Base-by-base conservation (phyloP, 768 basidiomycete species). In the Xerocomellus amylosporus region DNA sequence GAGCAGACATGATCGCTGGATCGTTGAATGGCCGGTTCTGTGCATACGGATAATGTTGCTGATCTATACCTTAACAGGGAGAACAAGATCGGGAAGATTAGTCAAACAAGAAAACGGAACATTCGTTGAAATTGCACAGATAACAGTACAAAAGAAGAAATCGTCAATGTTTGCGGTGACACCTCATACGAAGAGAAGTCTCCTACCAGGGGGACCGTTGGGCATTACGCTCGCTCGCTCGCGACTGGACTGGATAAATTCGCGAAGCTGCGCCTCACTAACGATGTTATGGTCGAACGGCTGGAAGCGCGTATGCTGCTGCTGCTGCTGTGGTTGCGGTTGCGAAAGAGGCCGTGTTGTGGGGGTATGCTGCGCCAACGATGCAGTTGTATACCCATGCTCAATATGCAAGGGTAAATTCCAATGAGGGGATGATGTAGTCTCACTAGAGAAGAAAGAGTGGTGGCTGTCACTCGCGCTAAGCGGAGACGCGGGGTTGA, bases 1-100 rank as follows among this genome's bases (percentile, higher is more conserved):
- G 79, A 20, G 86, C 86, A 33, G 87, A 85, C 86, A 90, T 88
- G 45, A 90, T 89, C 13, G 88, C 88, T 42, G 88, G 88, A 62
- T 90, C 88, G 56, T 75, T 78, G 68, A 89, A 90, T 26, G 79
- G 78, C 55, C 79, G 79, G 58, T 62, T 58, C 60, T 67, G 73
- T 64, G 60, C 49, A 51, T 68, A 71, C 13, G 71, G 67, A 60
- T 67, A 72, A 46, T 61, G 64, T 34, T 74, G 68, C 36, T 68
- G 73, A 63, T 78, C 77, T 73, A 66, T 49, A 56, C 55, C 63
- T 63, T 61, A 48, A 52, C 37, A 54, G 62, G 49, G 22, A 20
- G 53, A 68, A 62, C 31, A n/a, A 30, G 5, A 28, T 30, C 10
- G 22, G 28, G 59, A 56, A 63, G 53, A 51, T 54, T 54, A 45